Base-by-base conservation (phyloP, 345 rosid species). In the Gossypium longicalyx region DNA sequence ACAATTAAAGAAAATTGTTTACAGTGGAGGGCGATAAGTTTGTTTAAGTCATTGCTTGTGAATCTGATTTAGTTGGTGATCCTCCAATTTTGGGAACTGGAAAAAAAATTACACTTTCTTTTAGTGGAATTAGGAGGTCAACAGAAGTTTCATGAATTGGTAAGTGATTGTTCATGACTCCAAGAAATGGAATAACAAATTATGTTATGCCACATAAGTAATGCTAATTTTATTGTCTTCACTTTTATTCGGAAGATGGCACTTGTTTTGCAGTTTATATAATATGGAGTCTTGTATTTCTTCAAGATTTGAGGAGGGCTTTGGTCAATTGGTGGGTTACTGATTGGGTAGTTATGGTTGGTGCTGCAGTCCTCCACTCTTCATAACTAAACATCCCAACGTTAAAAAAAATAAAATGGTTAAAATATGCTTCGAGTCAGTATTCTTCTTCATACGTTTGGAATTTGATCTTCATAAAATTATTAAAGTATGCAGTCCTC, bases 1-100 rank as follows among this genome's bases (percentile, higher is more conserved):
- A 74, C 86, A 85, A 51, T 73, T 90, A 76, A 94, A 89, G 82
- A 90, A 76, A 79, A 80, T 90, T n/a, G 59, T 78, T 12, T 72
- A 80, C 12, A 71, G 56, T 25, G 57, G 75, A 76, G 64, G 80
- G 73, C 75, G 72, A 70, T 62, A 54, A 61, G 2, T 60, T 54
- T 9, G 29, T 61, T 71, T 6, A 19, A 43, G 44, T 34, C 22
- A 44, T 47, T 29, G 23, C 9, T 17, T 54, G 41, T 45, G 16
- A 22, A n/a, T 52, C 8, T 53, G 17, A 22, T 70, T 27, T 67
- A 23, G 57, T 9, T 9, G 57, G 8, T 7, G 71, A 34, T 12
- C 51, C 52, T 44, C 54, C 29, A 66, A 5, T 66, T 66, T 67
- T 67, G 17, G 71, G 17, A 48, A 23, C 20, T 23, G 20, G 3